A percentile compares a stretch with the other conserved stretches of the same genome.
phyloP scores from a whole-genome alignment of 108 stramenopile species.

The Nitzschia inconspicua region DNA sequence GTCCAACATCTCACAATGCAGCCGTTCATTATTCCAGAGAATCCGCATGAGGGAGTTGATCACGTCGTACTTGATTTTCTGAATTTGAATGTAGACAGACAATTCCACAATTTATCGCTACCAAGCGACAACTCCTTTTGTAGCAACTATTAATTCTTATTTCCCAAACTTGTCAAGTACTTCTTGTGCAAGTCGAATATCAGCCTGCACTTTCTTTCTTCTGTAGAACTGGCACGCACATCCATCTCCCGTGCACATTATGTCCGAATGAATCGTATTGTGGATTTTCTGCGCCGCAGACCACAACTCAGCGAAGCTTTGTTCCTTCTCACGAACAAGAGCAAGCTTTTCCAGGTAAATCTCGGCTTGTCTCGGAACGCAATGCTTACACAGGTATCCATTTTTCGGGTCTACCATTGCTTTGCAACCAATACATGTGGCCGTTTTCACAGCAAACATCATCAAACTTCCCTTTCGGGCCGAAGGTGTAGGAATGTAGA shows the following conservation, averaged over 20 bases:
- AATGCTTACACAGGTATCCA: slow-evolving; percentile 92
- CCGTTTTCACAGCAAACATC: slow-evolving; percentile 95
- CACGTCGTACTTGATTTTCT: background rate
- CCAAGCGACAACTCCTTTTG: too few species aligned
- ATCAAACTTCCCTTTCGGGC: slow-evolving; percentile 95
- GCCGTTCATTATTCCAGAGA: too few species aligned
- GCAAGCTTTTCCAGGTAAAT: slow-evolving; percentile 89
- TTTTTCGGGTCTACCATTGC: slow-evolving; percentile 73
- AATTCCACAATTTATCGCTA: background rate
- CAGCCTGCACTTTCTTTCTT: slow-evolving; percentile 97
- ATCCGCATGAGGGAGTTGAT: background rate
- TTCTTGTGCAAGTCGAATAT: slow-evolving; percentile 88
- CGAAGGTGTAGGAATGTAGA: slow-evolving; percentile 93
- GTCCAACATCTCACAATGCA: too few species aligned
- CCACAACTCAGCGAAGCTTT: slow-evolving; percentile 89
- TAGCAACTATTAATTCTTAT: slow-evolving; percentile 22
- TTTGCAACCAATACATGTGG: slow-evolving; percentile 97
- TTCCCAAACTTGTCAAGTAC: slow-evolving; percentile 90
- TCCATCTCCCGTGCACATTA: slow-evolving; percentile 98
- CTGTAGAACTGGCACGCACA: slow-evolving; percentile 98
- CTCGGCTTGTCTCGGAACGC: slow-evolving; percentile 81
- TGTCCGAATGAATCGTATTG: slow-evolving; percentile 95
- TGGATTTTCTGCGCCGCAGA: slow-evolving; percentile 95
- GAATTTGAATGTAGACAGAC: background rate
- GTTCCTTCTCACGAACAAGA: slow-evolving; percentile 81